These are phyloP conservation scores for Cryphonectria naterciae DNA, from an alignment of 2,329 filamentous ascomycete species.

Conservation along the genomic window DNA sequence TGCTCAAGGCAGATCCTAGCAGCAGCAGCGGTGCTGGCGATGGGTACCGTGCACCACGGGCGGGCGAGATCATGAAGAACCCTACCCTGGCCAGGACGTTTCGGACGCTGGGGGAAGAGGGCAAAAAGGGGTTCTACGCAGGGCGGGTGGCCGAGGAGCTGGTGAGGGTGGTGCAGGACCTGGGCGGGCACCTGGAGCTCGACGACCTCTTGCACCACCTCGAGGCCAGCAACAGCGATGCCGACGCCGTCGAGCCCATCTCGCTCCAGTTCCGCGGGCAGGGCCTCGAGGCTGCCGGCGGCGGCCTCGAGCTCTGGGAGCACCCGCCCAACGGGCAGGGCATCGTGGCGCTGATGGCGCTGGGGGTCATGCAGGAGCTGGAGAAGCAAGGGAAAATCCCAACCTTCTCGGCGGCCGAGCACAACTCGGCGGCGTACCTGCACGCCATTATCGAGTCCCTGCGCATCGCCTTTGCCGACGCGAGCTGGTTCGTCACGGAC, in stretches of 20 bases:
- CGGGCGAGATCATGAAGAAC: conserved; percentile 90
- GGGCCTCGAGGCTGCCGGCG: conserved; percentile 39
- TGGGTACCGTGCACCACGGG: conserved; percentile 73
- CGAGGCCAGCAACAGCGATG: conserved; percentile 53
- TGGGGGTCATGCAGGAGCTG: conserved; percentile 88
- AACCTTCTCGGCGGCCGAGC: conserved; percentile 69
- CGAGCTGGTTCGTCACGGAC: conserved; percentile 87
- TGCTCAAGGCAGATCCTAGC: conserved; percentile 80
- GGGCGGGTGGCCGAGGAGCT: conserved; percentile 82
- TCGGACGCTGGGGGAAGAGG: conserved; percentile 73
- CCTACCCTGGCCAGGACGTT: conserved; percentile 82
- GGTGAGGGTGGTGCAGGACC: conserved; percentile 74
- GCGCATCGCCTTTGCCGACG: conserved; percentile 88
- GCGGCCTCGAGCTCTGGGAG: conserved; percentile 82
- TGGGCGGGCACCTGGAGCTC: conserved; percentile 77
- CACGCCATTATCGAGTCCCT: conserved; percentile 88
- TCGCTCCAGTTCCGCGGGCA: conserved; percentile 78
- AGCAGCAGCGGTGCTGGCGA: conserved; percentile 39
- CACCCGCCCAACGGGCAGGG: conserved; percentile 97
- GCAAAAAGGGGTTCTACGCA: conserved; percentile 89
- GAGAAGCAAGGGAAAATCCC: conserved; percentile 77
- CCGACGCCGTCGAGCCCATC: conserved; percentile 81
- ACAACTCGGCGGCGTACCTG: conserved; percentile 81
- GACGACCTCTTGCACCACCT: conserved; percentile 82
- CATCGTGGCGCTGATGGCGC: conserved; percentile 89